Conservation (phyloP, 495 filamentous ascomycete genomes). For the Amniculicola lignicola region DNA sequence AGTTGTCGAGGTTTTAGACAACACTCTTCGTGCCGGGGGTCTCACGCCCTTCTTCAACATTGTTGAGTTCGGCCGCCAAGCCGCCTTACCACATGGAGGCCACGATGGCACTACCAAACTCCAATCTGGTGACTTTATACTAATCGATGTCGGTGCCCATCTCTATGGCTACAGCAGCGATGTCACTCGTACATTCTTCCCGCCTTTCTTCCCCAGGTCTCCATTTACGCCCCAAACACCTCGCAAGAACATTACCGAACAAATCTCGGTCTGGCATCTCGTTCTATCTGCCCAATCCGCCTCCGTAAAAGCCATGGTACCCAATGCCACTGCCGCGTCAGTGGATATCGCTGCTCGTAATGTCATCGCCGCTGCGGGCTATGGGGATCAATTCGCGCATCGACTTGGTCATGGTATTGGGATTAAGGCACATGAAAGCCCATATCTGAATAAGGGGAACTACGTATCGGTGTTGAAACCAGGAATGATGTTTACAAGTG, state of each 20-base stretch:
- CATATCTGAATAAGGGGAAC: constrained; percentile 57
- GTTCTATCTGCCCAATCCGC: constrained; percentile 52
- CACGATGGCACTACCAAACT: constrained; percentile 49
- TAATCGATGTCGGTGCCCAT: constrained; percentile 58
- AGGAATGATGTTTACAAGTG: constrained; percentile 56
- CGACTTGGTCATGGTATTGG: constrained; percentile 57
- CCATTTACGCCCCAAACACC: background rate
- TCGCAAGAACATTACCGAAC: constrained; percentile 38
- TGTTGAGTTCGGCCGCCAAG: constrained; percentile 56
- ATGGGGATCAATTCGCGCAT: constrained; percentile 54
- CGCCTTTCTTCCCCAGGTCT: constrained; percentile 12
- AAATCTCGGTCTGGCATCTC: constrained; percentile 52
- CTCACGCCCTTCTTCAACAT: constrained; percentile 56
- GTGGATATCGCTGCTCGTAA: constrained; percentile 54
- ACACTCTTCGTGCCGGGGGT: constrained; percentile 47
- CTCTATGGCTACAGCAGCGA: constrained; percentile 57
- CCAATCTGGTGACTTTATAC: constrained; percentile 50
- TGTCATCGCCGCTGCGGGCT: constrained; percentile 52
- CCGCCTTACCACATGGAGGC: constrained; percentile 54
- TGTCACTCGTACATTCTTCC: constrained; percentile 56
- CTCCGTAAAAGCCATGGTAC: constrained; percentile 44
- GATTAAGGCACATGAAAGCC: constrained; percentile 57
- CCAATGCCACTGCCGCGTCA: constrained; percentile 49
- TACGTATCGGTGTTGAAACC: constrained; percentile 40
- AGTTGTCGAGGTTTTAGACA: constrained; percentile 50